Conservation (phyloP, 2,329 filamentous ascomycete genomes). For the Exophiala mesophila region DNA sequence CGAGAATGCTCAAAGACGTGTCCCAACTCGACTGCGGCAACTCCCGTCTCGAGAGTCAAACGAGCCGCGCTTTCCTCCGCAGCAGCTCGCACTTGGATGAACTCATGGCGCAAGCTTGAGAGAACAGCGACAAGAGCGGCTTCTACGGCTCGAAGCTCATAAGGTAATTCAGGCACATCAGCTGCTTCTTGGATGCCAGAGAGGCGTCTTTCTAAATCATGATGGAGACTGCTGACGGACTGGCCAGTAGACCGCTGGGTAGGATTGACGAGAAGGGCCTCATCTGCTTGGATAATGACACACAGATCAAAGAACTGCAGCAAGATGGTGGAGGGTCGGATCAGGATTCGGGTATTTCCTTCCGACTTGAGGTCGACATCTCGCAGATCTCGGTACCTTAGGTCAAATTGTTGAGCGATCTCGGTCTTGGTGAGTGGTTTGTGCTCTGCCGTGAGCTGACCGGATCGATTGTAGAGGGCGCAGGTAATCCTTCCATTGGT, state of each 20-base stretch:
- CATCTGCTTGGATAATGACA: constrained; percentile 33
- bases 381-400: constrained; percentile 31
- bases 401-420: constrained; percentile 19
- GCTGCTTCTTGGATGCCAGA: constrained; percentile 19
- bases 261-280: constrained; percentile 30
- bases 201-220: constrained; percentile 29
- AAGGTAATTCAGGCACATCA: constrained; percentile 27
- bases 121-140: constrained; percentile 33
- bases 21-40: constrained; percentile 24
- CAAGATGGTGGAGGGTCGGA: constrained; percentile 32
- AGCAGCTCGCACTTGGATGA: constrained; percentile 11
- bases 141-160: constrained; percentile 35
- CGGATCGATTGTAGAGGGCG: constrained; percentile 13
- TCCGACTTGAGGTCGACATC: constrained; percentile 33
- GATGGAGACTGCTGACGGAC: constrained; percentile 26
- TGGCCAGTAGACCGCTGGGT: constrained; percentile 11
- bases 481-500: constrained; percentile 43
- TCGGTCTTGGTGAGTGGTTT: constrained; percentile 16
- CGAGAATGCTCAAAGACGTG: constrained; percentile 30
- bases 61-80: constrained; percentile 11
- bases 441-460: constrained; percentile 6
- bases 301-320: constrained; percentile 35
- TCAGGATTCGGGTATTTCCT: constrained; percentile 33
- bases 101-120: constrained; percentile 31
- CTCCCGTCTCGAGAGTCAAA: constrained; percentile 16